Evolutionary conservation across 2,329 filamentous ascomycete species (phyloP).

Genomic region (Aureobasidium leucospermi): DNA sequence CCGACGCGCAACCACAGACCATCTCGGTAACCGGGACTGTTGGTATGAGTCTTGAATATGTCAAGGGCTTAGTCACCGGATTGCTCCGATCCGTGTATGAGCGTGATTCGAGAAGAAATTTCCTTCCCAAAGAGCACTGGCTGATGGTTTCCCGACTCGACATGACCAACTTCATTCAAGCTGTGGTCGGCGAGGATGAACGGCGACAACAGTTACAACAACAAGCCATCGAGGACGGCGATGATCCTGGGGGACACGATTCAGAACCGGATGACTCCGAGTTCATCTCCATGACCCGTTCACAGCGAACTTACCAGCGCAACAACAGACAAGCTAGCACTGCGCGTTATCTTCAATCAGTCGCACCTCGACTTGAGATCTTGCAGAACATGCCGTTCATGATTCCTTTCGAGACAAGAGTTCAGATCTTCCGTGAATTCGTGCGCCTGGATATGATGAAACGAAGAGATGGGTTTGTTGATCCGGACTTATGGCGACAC

Average conservation of each 20-base stretch:
- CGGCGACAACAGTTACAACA: constrained; percentile 60
- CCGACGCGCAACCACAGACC: constrained; percentile 31
- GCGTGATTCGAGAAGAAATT: constrained; percentile 79
- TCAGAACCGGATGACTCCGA: constrained; percentile 32
- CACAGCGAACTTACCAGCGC: constrained; percentile 32
- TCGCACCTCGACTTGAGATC: constrained; percentile 82
- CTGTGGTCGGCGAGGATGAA: constrained; percentile 83
- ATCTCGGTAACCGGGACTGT: constrained; percentile 52
- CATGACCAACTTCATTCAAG: constrained; percentile 78
- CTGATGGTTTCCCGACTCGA: constrained; percentile 84
- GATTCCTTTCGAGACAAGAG: constrained; percentile 84
- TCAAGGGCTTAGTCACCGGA: constrained; percentile 72
- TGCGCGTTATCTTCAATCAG: constrained; percentile 65
- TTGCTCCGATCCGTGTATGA: constrained; percentile 86
- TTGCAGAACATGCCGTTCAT: constrained; percentile 95
- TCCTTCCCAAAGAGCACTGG: constrained; percentile 81
- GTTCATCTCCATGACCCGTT: not conserved
- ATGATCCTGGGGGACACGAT: constrained; percentile 20
- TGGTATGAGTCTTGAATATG: constrained; percentile 68
- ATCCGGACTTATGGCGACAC: constrained; percentile 67
- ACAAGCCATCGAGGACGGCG: constrained; percentile 51
- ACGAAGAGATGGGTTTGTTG: constrained; percentile 59
- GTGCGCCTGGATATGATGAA: constrained; percentile 72
- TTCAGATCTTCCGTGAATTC: constrained; percentile 89
- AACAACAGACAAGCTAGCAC: constrained; percentile 61